phyloP scores from a whole-genome alignment of 2,329 filamentous ascomycete species.

The Colletotrichum orbiculare region DNA sequence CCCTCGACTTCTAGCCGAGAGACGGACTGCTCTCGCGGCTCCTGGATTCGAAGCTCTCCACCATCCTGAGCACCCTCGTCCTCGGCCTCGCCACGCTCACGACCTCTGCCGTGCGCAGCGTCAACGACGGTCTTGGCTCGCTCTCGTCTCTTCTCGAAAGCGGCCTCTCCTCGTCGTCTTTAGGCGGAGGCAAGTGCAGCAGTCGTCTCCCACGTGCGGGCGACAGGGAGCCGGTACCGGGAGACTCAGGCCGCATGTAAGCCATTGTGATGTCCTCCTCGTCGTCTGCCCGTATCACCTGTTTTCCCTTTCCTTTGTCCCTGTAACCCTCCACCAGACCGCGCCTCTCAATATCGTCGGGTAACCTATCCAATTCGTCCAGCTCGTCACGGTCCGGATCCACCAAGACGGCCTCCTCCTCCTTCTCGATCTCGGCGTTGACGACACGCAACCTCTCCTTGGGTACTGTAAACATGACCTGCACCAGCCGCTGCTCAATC shows the following conservation, averaged over 20 bases:
- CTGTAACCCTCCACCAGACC: slow-evolving; percentile 13
- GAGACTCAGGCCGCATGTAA: slow-evolving; percentile 27
- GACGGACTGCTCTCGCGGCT: slow-evolving; percentile 54
- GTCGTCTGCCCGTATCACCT: not conserved
- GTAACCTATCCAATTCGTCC: slow-evolving; percentile 23
- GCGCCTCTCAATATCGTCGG: slow-evolving; percentile 15
- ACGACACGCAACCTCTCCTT: slow-evolving; percentile 89
- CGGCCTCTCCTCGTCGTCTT: slow-evolving; percentile 11
- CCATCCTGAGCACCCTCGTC: slow-evolving; percentile 65
- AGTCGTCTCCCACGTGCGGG: slow-evolving; percentile 28
- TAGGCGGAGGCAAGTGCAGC: slow-evolving; percentile 36
- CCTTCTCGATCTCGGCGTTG: slow-evolving; percentile 73
- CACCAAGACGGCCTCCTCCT: slow-evolving; percentile 55
- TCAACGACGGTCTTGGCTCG: slow-evolving; percentile 46
- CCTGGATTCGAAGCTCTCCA: slow-evolving; percentile 63
- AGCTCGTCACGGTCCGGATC: slow-evolving; percentile 49
- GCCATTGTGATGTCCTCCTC: slow-evolving; percentile 5
- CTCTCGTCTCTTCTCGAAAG: slow-evolving; percentile 33
- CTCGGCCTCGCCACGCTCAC: slow-evolving; percentile 54
- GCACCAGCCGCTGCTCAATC: slow-evolving; percentile 76
- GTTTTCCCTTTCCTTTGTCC: slow-evolving; percentile 34
- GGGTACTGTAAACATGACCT: slow-evolving; percentile 94
- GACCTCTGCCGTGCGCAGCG: slow-evolving; percentile 59
- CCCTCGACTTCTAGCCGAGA: slow-evolving; percentile 8
- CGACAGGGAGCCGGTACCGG: slow-evolving; percentile 28